A percentile compares a stretch with the other conserved stretches of the same genome.
phyloP scores from a whole-genome alignment of 1,139 yeast species.

The Saccharomyces hybrid region DNA sequence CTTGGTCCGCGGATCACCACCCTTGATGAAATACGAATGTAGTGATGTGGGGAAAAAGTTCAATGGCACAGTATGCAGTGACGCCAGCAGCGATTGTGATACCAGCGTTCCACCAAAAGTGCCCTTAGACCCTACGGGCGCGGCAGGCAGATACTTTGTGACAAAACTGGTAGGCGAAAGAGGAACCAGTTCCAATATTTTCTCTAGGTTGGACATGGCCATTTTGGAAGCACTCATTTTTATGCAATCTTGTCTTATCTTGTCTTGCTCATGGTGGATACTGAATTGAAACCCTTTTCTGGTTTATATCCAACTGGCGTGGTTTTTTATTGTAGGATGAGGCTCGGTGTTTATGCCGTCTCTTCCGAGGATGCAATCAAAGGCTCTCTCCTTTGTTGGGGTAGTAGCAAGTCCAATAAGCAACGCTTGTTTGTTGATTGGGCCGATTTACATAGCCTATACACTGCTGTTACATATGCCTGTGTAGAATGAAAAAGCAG shows the following conservation, averaged over 20 bases:
- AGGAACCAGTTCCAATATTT: slow-evolving; percentile 15
- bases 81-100: slow-evolving; percentile 64
- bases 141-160: slow-evolving; percentile 20
- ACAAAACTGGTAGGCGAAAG: slow-evolving; percentile 16
- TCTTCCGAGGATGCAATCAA: not conserved
- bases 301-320: not conserved
- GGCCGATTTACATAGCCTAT: not conserved
- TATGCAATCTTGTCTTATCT: not conserved
- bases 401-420: not conserved
- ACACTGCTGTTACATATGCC: not conserved
- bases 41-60: slow-evolving; percentile 42
- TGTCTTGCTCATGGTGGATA: not conserved
- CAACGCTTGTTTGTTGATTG: not conserved
- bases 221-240: not conserved
- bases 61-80: slow-evolving; percentile 40
- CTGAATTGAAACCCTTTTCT: not conserved
- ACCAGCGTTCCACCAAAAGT: slow-evolving; percentile 75
- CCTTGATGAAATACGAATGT: slow-evolving; percentile 44
- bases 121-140: slow-evolving; percentile 56
- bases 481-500: slow-evolving; percentile 1
- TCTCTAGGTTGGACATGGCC: slow-evolving; percentile 10
- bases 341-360: not conserved
- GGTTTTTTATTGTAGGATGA: not conserved
- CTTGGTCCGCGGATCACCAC: slow-evolving; percentile 44
- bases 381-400: not conserved